Conservation (phyloP, 176 grass and related monocot genomes). For the Poa annua region DNA sequence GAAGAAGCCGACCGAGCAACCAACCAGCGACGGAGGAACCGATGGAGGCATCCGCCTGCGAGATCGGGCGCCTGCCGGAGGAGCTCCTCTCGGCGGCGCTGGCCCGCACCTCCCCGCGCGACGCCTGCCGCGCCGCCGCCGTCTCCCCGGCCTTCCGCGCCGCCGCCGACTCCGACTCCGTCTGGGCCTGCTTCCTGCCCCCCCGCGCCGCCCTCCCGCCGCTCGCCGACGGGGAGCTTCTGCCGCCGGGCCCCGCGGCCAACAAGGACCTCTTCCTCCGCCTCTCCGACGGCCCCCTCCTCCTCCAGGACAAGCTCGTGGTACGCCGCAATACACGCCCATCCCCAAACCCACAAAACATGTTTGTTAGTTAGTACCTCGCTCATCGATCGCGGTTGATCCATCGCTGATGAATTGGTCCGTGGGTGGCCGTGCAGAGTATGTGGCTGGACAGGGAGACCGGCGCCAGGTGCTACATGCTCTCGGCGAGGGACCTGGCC, state of each 20-base stretch:
- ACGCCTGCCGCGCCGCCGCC: slow-evolving; percentile 51
- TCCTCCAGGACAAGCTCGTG: slow-evolving; percentile 53
- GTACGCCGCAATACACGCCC: slow-evolving; percentile 37
- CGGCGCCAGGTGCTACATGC: not conserved
- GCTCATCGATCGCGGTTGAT: not conserved
- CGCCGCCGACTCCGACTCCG: slow-evolving; percentile 63
- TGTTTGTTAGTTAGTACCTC: not conserved
- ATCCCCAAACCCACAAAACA: not conserved
- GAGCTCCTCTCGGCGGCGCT: slow-evolving; percentile 59
- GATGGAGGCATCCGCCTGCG: not conserved
- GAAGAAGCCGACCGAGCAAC: too few species aligned
- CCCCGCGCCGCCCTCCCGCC: slow-evolving; percentile 22
- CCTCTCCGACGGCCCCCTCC: slow-evolving; percentile 45
- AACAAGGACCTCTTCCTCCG: slow-evolving; percentile 59
- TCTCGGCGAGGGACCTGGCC: not conserved
- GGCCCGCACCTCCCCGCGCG: slow-evolving; percentile 49
- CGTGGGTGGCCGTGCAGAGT: not conserved
- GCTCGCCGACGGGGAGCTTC: slow-evolving; percentile 47
- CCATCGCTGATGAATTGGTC: too few species aligned
- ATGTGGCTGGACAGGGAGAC: slow-evolving; percentile 8
- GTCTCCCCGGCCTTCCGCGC: slow-evolving; percentile 55
- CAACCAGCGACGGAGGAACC: not conserved
- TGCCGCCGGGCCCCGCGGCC: not conserved
- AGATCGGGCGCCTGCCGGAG: slow-evolving; percentile 52
- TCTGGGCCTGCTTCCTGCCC: slow-evolving; percentile 68